Evolutionary conservation across 306 rosid genomes (phyloP), one percentile per base, ranked within the genome.

Genomic region (Cicer judaicum): DNA sequence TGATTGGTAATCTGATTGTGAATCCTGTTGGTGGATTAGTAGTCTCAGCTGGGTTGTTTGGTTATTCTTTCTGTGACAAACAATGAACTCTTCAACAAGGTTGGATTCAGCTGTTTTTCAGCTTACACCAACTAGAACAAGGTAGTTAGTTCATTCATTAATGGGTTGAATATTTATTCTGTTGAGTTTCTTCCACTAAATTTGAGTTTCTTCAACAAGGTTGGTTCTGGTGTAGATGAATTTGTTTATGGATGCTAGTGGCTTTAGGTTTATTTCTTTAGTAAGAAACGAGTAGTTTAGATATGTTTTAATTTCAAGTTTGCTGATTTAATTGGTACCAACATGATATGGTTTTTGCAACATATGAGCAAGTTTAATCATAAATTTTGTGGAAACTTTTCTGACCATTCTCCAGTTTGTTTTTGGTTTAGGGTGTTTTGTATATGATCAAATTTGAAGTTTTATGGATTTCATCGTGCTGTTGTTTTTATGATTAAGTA

Each of bases 111-210:
- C 85, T 64, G 78, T 91, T 70, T 95, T 95, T 86, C 99, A 92
- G 81, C 97, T 95, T 85, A 90, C 98, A 12, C 98, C 99, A 62
- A 95, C 99, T 77, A 85, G 98, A 83, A 95, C 99, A 47, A 92
- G 99, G 99, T 83, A 44, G 15, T 14, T 29, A 39, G 16, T 44
- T 19, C 9, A 36, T 50, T 64, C 39, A 11, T 70, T 73, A 70
- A 55, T 86, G 40, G 69, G 11, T 44, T 50, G 38, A 12, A 63
- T 42, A 7, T 42, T 60, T 56, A 43, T 46, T 73, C 79, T 65
- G 41, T 24, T 24, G 50, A 73, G 19, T 71, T 66, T 53, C 64
- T 29, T 29, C 36, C 36, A 29, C 5, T 29, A 29, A 29, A 29
- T 29, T 29, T 29, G 36, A 29, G 36, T 29, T 29, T 29, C 36